Evolutionary conservation across 83 land plant genomes (phyloP).

Genomic region (Diphasiastrum complanatum): DNA sequence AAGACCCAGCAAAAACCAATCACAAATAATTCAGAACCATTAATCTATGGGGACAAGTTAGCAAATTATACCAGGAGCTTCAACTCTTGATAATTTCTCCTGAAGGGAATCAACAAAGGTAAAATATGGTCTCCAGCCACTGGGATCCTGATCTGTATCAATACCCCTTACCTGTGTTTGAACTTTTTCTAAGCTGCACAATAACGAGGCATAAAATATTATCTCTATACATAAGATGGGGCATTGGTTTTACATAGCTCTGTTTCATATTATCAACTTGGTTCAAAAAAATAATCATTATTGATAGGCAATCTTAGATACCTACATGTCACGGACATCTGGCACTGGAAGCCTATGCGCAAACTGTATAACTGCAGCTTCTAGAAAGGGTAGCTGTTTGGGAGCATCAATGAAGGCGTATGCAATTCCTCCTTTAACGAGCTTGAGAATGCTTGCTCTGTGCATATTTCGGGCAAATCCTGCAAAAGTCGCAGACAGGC

Average conservation of each 20-base stretch:
- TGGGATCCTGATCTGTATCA: constrained; percentile 88
- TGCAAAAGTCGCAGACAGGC: constrained; percentile 62
- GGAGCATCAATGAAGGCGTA: constrained; percentile 79
- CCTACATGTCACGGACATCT: constrained; percentile 81
- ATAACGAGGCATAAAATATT: not conserved
- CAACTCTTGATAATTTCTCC: constrained; percentile 66
- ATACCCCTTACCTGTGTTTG: constrained; percentile 51
- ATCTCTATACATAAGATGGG: not conserved
- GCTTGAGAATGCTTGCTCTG: constrained; percentile 53
- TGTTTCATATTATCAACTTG: constrained; percentile 6
- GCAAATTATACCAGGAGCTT: constrained; percentile 41
- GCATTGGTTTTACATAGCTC: constrained; percentile 2
- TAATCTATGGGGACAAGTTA: not conserved
- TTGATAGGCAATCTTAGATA: too few species aligned
- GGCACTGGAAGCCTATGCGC: constrained; percentile 59
- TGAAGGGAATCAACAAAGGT: constrained; percentile 52
- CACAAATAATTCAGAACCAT: not conserved
- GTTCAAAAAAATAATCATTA: constrained; percentile 9
- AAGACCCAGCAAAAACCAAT: not conserved
- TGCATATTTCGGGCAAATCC: constrained; percentile 82
- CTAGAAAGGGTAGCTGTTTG: constrained; percentile 68
- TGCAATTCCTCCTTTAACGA: constrained; percentile 65
- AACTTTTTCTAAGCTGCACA: constrained; percentile 54
- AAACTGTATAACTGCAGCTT: constrained; percentile 71
- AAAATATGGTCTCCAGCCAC: constrained; percentile 83